phyloP scores from a whole-genome alignment of 805 yeast genomes.

The Saccharomycopsis fermentans region DNA sequence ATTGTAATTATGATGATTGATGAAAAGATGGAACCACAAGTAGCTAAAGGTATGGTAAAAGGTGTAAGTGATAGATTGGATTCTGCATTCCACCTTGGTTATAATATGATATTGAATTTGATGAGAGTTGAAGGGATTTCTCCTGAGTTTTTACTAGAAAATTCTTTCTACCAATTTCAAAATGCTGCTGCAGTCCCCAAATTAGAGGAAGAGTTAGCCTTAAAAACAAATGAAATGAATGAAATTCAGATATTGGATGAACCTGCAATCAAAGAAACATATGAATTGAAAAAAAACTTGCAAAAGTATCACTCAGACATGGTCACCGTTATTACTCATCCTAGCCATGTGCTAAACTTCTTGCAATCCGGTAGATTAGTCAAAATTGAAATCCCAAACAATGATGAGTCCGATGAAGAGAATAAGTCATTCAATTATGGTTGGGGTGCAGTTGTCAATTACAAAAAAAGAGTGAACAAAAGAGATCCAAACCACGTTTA shows the following conservation, averaged over 20 bases:
- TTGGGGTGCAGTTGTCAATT: slow-evolving; percentile 89
- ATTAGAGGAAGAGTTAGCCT: slow-evolving; percentile 57
- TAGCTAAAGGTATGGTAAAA: slow-evolving; percentile 98
- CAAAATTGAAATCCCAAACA: slow-evolving; percentile 60
- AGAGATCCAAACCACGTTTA: slow-evolving; percentile 47
- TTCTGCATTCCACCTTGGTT: slow-evolving; percentile 95
- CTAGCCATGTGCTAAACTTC: slow-evolving; percentile 74
- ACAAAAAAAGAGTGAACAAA: slow-evolving; percentile 58
- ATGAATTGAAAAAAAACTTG: slow-evolving; percentile 67
- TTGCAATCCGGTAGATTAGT: slow-evolving; percentile 84
- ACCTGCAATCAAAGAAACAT: slow-evolving; percentile 63
- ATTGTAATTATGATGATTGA: slow-evolving; percentile 99
- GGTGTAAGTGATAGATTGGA: slow-evolving; percentile 97
- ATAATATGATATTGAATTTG: slow-evolving; percentile 91
- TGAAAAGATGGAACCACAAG: slow-evolving; percentile 98
- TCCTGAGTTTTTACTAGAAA: slow-evolving; percentile 93
- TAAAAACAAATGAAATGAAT: slow-evolving; percentile 39
- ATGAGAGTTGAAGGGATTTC: slow-evolving; percentile 97
- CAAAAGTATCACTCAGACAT: slow-evolving; percentile 64
- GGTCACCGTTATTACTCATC: slow-evolving; percentile 79
- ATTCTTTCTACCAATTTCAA: slow-evolving; percentile 92
- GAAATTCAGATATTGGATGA: slow-evolving; percentile 62
- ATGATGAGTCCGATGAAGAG: slow-evolving; percentile 50
- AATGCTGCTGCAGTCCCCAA: slow-evolving; percentile 84
- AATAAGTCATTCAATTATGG: slow-evolving; percentile 58